Conservation (phyloP, 225 moss, liverwort and hornwort genomes). For the Straminergon stramineum region DNA sequence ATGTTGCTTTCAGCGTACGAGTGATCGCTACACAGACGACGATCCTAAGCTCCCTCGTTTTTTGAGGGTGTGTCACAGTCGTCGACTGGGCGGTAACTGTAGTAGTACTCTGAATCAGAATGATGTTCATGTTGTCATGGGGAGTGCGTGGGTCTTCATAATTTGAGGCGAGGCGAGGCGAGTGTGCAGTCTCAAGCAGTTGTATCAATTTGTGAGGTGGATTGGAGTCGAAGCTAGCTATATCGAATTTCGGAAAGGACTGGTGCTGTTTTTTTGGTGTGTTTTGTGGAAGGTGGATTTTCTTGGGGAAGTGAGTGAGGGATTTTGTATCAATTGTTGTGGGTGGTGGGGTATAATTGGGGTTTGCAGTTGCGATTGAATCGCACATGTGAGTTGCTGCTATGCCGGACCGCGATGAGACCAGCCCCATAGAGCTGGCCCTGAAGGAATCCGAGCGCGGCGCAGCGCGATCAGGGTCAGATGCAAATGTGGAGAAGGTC, state of each 20-base stretch:
- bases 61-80: background rate
- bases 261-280: background rate
- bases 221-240: background rate
- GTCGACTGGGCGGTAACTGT: background rate
- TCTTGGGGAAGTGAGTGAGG: background rate
- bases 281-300: background rate
- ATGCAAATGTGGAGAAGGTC: constrained; percentile 2
- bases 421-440: background rate
- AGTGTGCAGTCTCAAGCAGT: background rate
- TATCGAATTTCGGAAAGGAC: background rate
- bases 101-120: background rate
- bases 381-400: background rate
- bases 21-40: background rate
- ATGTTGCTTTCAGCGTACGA: background rate
- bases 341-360: no score
- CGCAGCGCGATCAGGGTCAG: constrained; percentile 1
- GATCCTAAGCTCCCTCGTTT: background rate
- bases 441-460: constrained; percentile 18
- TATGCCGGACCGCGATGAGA: constrained; percentile 14
- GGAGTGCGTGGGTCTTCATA: background rate
- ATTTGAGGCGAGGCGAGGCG: background rate
- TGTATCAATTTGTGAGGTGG: background rate
- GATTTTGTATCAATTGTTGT: no score
- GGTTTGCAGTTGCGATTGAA: background rate
- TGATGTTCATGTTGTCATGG: background rate